Conservation (phyloP, 768 basidiomycete genomes). For the Pisolithus orientalis region DNA sequence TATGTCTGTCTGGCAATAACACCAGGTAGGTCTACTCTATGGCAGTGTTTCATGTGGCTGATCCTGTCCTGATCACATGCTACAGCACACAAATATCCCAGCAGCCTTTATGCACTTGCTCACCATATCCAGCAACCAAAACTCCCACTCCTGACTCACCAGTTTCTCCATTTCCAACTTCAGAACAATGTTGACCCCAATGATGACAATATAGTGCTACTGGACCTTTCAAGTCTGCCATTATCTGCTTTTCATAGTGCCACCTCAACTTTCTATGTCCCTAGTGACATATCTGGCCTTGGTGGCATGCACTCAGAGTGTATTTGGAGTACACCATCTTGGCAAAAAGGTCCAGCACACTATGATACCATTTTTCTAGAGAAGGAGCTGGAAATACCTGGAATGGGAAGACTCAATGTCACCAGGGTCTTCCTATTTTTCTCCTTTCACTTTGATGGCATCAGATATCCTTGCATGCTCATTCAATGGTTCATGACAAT, state of each 20-base stretch:
- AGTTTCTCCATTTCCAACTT: not conserved
- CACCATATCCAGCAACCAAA: not conserved
- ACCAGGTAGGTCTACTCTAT: not conserved
- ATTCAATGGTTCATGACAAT: conserved; percentile 19
- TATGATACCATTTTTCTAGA: conserved; percentile 21
- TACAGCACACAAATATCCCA: not conserved
- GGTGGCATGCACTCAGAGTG: conserved; percentile 24
- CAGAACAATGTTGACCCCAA: not conserved
- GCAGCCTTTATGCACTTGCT: not conserved
- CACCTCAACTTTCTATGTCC: conserved; percentile 9
- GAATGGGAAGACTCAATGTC: conserved; percentile 19
- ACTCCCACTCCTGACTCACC: not conserved
- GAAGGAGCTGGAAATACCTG: conserved; percentile 1
- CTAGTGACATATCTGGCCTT: conserved; percentile 23
- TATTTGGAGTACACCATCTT: conserved; percentile 17
- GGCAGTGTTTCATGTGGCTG: not conserved
- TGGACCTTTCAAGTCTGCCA: not conserved
- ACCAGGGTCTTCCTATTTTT: conserved; percentile 19
- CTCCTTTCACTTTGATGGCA: conserved; percentile 10
- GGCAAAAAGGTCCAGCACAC: conserved; percentile 12
- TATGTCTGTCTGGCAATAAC: not conserved
- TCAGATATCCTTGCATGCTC: conserved; percentile 19
- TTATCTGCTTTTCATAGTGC: not conserved
- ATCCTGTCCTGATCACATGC: not conserved
- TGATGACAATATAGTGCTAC: not conserved